Conservation (phyloP, 148 eudicot species). For the Fallopia convolvulus region DNA sequence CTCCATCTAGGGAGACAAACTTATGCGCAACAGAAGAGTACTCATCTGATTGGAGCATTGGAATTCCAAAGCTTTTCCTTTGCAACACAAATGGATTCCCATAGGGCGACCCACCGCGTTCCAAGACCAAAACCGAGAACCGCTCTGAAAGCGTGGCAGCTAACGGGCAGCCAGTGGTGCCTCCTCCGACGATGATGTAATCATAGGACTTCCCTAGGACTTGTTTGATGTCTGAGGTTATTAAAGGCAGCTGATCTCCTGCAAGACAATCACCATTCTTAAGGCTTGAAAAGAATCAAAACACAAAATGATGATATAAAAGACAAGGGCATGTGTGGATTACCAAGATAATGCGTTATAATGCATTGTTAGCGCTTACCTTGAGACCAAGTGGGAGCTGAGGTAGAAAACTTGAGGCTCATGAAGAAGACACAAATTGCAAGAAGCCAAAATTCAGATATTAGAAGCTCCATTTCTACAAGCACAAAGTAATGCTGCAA, state of each 20-base stretch:
- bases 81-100: constrained; percentile 21
- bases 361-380: no score
- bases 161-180: constrained; percentile 35
- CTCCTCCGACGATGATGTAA: constrained; percentile 40
- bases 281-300: not conserved
- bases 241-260: constrained; percentile 18
- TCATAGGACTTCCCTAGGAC: constrained; percentile 32
- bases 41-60: constrained; percentile 26
- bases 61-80: constrained; percentile 23
- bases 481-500: not conserved
- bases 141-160: constrained; percentile 37
- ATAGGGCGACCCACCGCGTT: constrained; percentile 40
- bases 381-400: constrained; percentile 17
- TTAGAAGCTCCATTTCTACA: constrained; percentile 21
- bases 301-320: not conserved
- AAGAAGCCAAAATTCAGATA: constrained; percentile 16
- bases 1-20: constrained; percentile 35
- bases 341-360: no score
- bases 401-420: constrained; percentile 12
- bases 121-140: constrained; percentile 34
- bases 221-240: constrained; percentile 30
- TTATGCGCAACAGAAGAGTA: constrained; percentile 31
- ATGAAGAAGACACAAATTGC: constrained; percentile 15
- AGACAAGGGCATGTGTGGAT: no score
- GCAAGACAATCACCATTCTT: not conserved